phyloP scores from a whole-genome alignment of 495 filamentous ascomycete species.

The Immersiella caudata region DNA sequence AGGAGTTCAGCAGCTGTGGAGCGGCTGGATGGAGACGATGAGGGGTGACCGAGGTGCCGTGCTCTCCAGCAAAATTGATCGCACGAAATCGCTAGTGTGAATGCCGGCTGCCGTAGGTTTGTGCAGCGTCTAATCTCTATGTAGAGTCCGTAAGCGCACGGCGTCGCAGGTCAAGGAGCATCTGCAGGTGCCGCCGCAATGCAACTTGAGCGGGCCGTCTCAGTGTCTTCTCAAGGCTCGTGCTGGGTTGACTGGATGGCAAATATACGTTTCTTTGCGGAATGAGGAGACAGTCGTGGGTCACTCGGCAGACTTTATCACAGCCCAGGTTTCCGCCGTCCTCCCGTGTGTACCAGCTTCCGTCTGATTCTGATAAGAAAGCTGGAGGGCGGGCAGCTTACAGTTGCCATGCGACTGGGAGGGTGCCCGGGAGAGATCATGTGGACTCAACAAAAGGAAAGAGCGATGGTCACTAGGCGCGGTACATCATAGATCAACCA shows the following conservation, averaged over 20 bases:
- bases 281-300: too few relatives aligned
- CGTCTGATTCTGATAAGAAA: too few relatives aligned
- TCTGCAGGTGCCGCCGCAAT: conserved; percentile 3
- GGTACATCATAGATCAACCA: not conserved
- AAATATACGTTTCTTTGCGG: too few relatives aligned
- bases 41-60: too few relatives aligned
- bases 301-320: too few relatives aligned
- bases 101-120: conserved; percentile 9
- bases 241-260: not conserved
- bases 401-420: not conserved
- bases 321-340: too few relatives aligned
- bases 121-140: conserved; percentile 3
- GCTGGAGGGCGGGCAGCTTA: too few relatives aligned
- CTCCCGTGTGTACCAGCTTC: not conserved
- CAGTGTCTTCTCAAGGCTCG: not conserved
- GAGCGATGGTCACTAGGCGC: not conserved
- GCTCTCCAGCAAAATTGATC: conserved; percentile 5
- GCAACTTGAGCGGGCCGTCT: not conserved
- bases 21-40: not conserved
- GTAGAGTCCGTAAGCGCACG: not conserved
- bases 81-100: not conserved
- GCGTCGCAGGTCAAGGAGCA: not conserved
- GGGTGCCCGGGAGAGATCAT: not conserved
- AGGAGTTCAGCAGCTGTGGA: not conserved
- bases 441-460: not conserved